These are phyloP conservation scores for Melampsora occidentalis DNA, from an alignment of 1,284 basidiomycete genomes.

Conservation along the genomic window DNA sequence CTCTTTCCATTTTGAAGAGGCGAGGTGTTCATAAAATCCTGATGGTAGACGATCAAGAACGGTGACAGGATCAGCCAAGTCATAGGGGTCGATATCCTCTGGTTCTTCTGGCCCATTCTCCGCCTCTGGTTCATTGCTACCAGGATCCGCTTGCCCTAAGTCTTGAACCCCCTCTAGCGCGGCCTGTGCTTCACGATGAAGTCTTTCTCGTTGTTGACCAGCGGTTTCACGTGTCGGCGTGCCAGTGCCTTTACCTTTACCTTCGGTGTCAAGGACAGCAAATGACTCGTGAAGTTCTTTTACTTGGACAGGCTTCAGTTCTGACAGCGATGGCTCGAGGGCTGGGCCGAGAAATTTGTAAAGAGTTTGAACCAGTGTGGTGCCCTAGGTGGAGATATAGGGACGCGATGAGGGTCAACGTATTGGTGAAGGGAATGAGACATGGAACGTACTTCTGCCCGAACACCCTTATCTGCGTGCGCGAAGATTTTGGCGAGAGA, in stretches of 20 bases:
- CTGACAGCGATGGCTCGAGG: constrained; percentile 79
- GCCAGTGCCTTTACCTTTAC: constrained; percentile 74
- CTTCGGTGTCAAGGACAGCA: constrained; percentile 74
- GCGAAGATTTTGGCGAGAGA: constrained; percentile 86
- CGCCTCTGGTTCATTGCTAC: constrained; percentile 37
- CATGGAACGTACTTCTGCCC: constrained; percentile 64
- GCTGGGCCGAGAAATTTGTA: constrained; percentile 87
- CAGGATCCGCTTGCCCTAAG: constrained; percentile 51
- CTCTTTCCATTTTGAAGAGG: constrained; percentile 97
- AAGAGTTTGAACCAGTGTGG: constrained; percentile 69
- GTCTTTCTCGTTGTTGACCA: constrained; percentile 67
- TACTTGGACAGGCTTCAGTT: constrained; percentile 96
- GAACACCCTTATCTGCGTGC: constrained; percentile 92
- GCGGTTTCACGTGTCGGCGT: constrained; percentile 78
- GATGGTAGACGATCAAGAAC: constrained; percentile 71
- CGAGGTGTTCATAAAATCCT: constrained; percentile 69
- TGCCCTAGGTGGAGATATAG: constrained; percentile 58
- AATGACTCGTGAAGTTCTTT: constrained; percentile 93
- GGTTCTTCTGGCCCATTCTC: constrained; percentile 53
- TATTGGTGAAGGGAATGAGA: not conserved
- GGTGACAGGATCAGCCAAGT: constrained; percentile 78
- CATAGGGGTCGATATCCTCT: constrained; percentile 68
- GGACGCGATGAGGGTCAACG: not conserved
- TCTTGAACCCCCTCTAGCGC: constrained; percentile 54
- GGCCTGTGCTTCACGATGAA: constrained; percentile 48